These are phyloP conservation scores for Saccharomycopsis schoenii DNA, from an alignment of 805 yeast genomes.

Conservation along the genomic window DNA sequence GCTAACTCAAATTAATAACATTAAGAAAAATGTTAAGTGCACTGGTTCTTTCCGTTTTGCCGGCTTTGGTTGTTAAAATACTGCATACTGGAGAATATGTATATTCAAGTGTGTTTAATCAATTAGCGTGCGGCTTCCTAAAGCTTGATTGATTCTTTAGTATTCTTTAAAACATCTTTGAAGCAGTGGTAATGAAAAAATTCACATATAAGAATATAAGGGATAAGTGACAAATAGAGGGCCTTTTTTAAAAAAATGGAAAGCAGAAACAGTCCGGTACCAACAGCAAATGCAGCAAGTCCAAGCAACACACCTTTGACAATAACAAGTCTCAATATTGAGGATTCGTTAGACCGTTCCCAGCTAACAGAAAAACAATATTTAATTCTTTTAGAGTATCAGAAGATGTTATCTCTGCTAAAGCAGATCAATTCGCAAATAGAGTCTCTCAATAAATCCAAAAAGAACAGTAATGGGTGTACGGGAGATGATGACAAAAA, in stretches of 20 bases:
- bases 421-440: slow-evolving; percentile 7
- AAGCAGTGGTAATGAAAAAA: background rate
- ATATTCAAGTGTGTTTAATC: no score
- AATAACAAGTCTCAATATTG: background rate
- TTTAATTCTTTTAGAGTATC: slow-evolving; percentile 10
- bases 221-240: background rate
- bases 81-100: no score
- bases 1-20: no score
- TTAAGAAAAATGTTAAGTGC: no score
- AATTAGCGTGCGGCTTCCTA: no score
- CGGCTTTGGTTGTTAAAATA: no score
- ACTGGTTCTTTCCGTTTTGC: no score
- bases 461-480: background rate
- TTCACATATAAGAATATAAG: background rate
- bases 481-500: background rate
- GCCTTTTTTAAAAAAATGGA: background rate
- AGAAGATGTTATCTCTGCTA: slow-evolving; percentile 2
- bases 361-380: slow-evolving; percentile 12
- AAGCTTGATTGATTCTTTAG: no score
- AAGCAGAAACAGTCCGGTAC: background rate
- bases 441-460: background rate
- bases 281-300: background rate
- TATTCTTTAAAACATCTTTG: no score
- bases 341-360: slow-evolving; percentile 12
- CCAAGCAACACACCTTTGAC: background rate